Conservation (phyloP, 2,329 filamentous ascomycete genomes). For the Trichoderma polysporum region DNA sequence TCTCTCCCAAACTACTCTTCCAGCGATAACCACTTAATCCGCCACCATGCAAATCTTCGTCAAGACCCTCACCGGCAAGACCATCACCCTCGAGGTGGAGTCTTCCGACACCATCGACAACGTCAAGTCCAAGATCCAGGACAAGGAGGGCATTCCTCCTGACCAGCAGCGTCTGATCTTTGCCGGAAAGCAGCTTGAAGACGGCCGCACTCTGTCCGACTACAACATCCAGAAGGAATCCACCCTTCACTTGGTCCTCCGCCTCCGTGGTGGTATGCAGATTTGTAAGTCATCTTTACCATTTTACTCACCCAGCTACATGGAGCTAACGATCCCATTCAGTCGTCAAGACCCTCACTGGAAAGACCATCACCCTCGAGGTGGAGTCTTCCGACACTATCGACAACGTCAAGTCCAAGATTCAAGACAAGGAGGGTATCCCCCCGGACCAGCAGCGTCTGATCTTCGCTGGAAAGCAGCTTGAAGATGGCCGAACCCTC, state of each 20-base stretch:
- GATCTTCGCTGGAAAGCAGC: conserved; percentile 90
- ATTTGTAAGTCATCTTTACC: conserved; percentile 54
- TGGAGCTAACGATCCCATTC: conserved; percentile 22
- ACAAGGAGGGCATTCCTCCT: conserved; percentile 96
- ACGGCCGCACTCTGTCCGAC: conserved; percentile 64
- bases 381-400: conserved; percentile 89
- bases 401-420: conserved; percentile 93
- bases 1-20: conserved; percentile 23
- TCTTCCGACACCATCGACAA: conserved; percentile 94
- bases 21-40: conserved; percentile 27
- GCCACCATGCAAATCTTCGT: conserved; percentile 94
- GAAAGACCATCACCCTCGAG: conserved; percentile 92
- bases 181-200: conserved; percentile 94
- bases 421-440: conserved; percentile 90
- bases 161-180: conserved; percentile 97
- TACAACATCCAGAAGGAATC: conserved; percentile 63
- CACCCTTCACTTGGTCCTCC: conserved; percentile 72
- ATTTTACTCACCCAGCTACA: background rate
- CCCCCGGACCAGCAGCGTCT: conserved; percentile 92
- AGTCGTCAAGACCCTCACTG: conserved; percentile 78
- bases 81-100: conserved; percentile 66
- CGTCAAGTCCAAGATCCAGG: conserved; percentile 96
- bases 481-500: conserved; percentile 88
- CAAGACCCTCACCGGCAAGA: conserved; percentile 84
- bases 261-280: conserved; percentile 65